Evolutionary conservation across 2,329 filamentous ascomycete species (phyloP).

Genomic region (Aureobasidium sp.): DNA sequence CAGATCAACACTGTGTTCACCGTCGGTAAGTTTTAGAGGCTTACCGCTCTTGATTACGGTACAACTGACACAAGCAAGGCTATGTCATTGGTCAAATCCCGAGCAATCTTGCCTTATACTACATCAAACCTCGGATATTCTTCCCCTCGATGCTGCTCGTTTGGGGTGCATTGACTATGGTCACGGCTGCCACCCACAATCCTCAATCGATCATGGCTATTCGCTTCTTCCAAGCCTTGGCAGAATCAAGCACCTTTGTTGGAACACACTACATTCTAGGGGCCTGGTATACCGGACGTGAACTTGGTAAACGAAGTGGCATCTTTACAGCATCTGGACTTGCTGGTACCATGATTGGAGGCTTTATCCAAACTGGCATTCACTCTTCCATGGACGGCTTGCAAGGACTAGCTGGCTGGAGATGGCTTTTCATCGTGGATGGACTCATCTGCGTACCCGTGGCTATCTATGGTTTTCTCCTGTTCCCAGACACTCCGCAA

Average conservation of each 20-base stretch:
- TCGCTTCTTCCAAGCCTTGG: conserved; percentile 44
- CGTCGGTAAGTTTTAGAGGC: conserved; percentile 48
- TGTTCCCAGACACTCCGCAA: conserved; percentile 43
- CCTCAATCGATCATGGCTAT: conserved; percentile 54
- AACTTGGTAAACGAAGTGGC: conserved; percentile 39
- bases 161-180: conserved; percentile 52
- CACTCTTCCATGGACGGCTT: conserved; percentile 36
- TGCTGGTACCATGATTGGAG: conserved; percentile 47
- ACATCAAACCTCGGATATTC: conserved; percentile 50
- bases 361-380: conserved; percentile 34
- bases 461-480: conserved; percentile 45
- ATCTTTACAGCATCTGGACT: conserved; percentile 48
- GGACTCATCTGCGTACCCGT: conserved; percentile 47
- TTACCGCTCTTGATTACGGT: conserved; percentile 47
- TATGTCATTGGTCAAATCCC: conserved; percentile 47
- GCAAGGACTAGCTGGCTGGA: conserved; percentile 43
- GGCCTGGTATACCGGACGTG: conserved; percentile 17
- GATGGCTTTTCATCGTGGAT: conserved; percentile 56
- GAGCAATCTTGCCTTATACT: conserved; percentile 40
- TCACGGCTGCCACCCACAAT: conserved; percentile 51
- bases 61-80: conserved; percentile 47
- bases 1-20: conserved; percentile 29
- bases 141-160: conserved; percentile 49
- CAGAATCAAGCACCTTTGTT: conserved; percentile 40
- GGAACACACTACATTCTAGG: conserved; percentile 18